These are phyloP conservation scores for Quercus dentata DNA, from an alignment of 306 rosid genomes.

Conservation along the genomic window DNA sequence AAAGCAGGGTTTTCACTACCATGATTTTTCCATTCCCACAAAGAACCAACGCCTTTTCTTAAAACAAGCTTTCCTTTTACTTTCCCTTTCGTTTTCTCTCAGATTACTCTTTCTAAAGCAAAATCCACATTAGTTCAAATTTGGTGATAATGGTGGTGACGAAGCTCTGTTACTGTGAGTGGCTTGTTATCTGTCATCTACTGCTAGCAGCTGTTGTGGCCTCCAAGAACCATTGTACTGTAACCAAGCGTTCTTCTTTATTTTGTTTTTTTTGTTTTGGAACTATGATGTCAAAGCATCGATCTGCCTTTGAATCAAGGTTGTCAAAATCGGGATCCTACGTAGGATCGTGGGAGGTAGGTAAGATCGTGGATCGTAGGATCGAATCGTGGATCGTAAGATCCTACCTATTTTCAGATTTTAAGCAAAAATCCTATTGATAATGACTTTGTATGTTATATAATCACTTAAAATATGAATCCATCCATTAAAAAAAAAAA, in stretches of 20 bases:
- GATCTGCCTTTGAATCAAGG: neutral
- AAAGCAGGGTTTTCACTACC: neutral
- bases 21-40: conserved; percentile 5
- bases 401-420: too few relatives aligned
- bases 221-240: conserved; percentile 69
- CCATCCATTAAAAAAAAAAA: too few relatives aligned
- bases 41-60: conserved; percentile 8
- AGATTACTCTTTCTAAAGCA: conserved; percentile 10
- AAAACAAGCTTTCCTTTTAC: conserved; percentile 15
- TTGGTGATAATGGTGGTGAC: conserved; percentile 32
- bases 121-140: conserved; percentile 22
- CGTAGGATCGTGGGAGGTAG: too few relatives aligned
- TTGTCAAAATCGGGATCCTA: too few relatives aligned
- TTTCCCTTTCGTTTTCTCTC: neutral
- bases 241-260: neutral
- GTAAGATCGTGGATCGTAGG: too few relatives aligned
- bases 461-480: too few relatives aligned
- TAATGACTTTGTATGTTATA: too few relatives aligned
- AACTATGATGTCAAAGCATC: neutral
- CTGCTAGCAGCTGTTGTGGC: conserved; percentile 49
- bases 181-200: conserved; percentile 33
- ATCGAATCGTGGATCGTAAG: too few relatives aligned
- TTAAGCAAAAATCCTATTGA: too few relatives aligned
- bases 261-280: neutral
- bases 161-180: conserved; percentile 30